A percentile compares a stretch with the other conserved stretches of the same genome.
Conservation (phyloP, 257 asterid genomes). For the Solanum sejunctum region DNA sequence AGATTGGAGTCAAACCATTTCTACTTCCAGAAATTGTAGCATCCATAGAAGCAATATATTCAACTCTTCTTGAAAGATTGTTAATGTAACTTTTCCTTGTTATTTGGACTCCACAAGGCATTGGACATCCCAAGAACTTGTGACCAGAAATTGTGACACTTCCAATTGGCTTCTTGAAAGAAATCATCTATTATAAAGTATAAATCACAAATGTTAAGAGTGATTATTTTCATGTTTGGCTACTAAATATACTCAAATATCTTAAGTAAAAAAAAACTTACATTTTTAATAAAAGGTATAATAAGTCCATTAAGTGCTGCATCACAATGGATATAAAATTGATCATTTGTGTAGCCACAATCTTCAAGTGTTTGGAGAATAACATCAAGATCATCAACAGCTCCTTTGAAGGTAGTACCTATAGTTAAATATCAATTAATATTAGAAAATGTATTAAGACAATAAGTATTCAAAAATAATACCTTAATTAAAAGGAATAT, state of each 20-base stretch:
- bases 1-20: conserved; percentile 12
- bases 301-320: conserved; percentile 23
- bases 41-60: conserved; percentile 11
- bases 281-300: conserved; percentile 15
- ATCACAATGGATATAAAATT: conserved; percentile 26
- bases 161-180: conserved; percentile 18
- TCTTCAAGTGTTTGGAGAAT: conserved; percentile 11
- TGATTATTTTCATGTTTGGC: background rate
- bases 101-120: conserved; percentile 21
- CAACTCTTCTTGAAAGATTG: conserved; percentile 4
- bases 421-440: background rate
- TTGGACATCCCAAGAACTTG: conserved; percentile 19
- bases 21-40: conserved; percentile 22
- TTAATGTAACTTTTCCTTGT: conserved; percentile 12
- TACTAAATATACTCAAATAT: background rate
- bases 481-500: background rate
- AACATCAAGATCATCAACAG: conserved; percentile 24
- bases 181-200: background rate
- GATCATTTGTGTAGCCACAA: conserved; percentile 11
- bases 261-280: background rate
- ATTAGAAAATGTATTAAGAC: background rate
- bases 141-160: conserved; percentile 16
- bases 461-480: too few species aligned
- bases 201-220: background rate
- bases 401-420: conserved; percentile 39